These are phyloP conservation scores for Zalaria obscura DNA, from an alignment of 2,329 filamentous ascomycete species.

Conservation along the genomic window DNA sequence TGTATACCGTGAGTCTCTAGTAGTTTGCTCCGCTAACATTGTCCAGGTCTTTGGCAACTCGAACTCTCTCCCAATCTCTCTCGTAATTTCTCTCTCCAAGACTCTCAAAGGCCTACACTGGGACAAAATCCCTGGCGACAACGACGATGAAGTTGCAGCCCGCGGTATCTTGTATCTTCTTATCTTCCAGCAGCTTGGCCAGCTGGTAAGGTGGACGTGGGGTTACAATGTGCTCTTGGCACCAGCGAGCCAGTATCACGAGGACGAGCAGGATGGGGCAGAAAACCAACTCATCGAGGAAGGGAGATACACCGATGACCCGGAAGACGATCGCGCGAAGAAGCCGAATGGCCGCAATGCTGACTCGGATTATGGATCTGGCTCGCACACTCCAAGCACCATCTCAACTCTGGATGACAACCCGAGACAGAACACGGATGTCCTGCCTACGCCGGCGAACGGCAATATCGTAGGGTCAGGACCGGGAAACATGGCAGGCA, in stretches of 20 bases:
- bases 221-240: constrained; percentile 91
- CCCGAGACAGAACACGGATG: constrained; percentile 4
- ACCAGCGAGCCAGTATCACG: constrained; percentile 55
- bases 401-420: constrained; percentile 6
- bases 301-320: constrained; percentile 41
- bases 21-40: not conserved
- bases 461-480: constrained; percentile 29
- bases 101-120: constrained; percentile 87
- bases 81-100: constrained; percentile 85
- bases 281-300: constrained; percentile 25
- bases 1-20: not conserved
- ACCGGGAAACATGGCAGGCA: constrained; percentile 24
- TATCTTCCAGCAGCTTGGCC: constrained; percentile 94
- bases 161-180: constrained; percentile 89
- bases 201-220: constrained; percentile 95
- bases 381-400: constrained; percentile 27
- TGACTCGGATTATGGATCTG: constrained; percentile 31
- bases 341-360: constrained; percentile 13
- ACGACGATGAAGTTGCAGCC: constrained; percentile 86
- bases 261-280: constrained; percentile 38
- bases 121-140: constrained; percentile 81
- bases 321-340: constrained; percentile 29
- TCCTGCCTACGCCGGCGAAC: constrained; percentile 31
- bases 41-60: constrained; percentile 84
- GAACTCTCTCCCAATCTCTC: constrained; percentile 91